Evolutionary conservation across 805 yeast genomes (phyloP).

Genomic region (Schwanniomyces yamadae): DNA sequence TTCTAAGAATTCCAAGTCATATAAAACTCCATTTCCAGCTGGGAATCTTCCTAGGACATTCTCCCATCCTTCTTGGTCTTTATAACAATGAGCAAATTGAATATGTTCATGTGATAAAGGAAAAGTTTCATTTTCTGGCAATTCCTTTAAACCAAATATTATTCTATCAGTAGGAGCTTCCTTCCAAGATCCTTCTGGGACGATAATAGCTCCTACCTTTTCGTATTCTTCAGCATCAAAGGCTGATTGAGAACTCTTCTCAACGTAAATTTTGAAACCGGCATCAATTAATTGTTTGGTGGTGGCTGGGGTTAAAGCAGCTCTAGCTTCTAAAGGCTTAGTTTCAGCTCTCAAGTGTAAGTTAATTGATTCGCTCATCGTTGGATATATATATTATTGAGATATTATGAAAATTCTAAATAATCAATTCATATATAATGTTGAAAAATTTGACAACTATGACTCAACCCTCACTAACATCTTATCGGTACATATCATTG

Average conservation of each 20-base stretch:
- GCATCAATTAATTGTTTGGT: conserved; percentile 80
- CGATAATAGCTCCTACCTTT: conserved; percentile 80
- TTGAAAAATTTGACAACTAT: neutral
- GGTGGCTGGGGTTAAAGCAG: conserved; percentile 92
- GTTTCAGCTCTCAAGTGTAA: conserved; percentile 95
- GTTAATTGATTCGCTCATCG: conserved; percentile 42
- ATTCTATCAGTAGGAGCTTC: conserved; percentile 87
- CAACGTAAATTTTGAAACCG: conserved; percentile 87
- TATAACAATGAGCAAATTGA: conserved; percentile 98
- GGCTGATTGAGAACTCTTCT: conserved; percentile 80
- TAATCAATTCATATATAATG: neutral
- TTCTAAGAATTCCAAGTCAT: conserved; percentile 92
- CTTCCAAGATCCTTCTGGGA: conserved; percentile 93
- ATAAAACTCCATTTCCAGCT: conserved; percentile 84
- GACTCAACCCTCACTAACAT: conserved; percentile 3
- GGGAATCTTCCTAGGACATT: conserved; percentile 88
- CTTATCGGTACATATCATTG: neutral
- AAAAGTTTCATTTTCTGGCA: conserved; percentile 85
- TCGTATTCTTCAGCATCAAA: conserved; percentile 76
- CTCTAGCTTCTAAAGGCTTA: conserved; percentile 96
- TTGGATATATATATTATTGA: neutral
- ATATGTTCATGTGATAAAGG: conserved; percentile 95
- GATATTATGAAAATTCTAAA: neutral
- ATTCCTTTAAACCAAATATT: conserved; percentile 90
- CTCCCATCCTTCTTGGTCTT: conserved; percentile 96